Evolutionary conservation across 805 yeast species (phyloP).

Genomic region (Candida namnaoensis): DNA sequence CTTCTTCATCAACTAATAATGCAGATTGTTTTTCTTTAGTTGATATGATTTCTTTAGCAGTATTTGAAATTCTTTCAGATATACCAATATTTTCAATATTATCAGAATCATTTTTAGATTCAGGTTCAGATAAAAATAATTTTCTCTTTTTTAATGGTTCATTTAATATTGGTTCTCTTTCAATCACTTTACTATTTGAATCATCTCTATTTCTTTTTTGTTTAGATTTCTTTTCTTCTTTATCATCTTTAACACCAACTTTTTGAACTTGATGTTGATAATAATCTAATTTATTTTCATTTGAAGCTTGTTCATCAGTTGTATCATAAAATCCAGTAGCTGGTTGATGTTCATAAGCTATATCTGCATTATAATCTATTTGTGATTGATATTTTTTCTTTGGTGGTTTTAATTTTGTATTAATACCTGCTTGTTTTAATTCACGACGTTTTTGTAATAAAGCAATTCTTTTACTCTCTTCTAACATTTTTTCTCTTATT

Average conservation of each 20-base stretch:
- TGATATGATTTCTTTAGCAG: constrained; percentile 33
- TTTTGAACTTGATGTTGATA: constrained; percentile 36
- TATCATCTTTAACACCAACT: constrained; percentile 35
- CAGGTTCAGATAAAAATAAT: constrained; percentile 27
- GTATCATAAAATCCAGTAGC: constrained; percentile 63
- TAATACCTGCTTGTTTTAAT: constrained; percentile 71
- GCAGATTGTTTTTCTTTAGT: constrained; percentile 26
- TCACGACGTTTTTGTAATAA: constrained; percentile 74
- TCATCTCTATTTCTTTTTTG: constrained; percentile 11
- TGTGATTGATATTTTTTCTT: constrained; percentile 49
- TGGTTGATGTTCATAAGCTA: constrained; percentile 71
- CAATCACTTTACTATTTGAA: not conserved
- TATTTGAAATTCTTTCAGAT: constrained; percentile 10
- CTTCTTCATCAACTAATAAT: constrained; percentile 15
- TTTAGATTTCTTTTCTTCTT: constrained; percentile 21
- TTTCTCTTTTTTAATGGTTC: constrained; percentile 8
- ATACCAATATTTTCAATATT: not conserved
- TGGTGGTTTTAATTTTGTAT: constrained; percentile 35
- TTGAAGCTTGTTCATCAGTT: constrained; percentile 41
- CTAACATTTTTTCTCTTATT: constrained; percentile 74
- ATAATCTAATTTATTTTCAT: constrained; percentile 24
- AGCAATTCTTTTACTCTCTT: constrained; percentile 70
- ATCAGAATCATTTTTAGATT: constrained; percentile 4
- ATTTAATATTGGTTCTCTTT: not conserved
- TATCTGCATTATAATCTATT: constrained; percentile 77